These are phyloP conservation scores for Bruguiera parviflora DNA, from an alignment of 345 rosid species.

Conservation along the genomic window DNA sequence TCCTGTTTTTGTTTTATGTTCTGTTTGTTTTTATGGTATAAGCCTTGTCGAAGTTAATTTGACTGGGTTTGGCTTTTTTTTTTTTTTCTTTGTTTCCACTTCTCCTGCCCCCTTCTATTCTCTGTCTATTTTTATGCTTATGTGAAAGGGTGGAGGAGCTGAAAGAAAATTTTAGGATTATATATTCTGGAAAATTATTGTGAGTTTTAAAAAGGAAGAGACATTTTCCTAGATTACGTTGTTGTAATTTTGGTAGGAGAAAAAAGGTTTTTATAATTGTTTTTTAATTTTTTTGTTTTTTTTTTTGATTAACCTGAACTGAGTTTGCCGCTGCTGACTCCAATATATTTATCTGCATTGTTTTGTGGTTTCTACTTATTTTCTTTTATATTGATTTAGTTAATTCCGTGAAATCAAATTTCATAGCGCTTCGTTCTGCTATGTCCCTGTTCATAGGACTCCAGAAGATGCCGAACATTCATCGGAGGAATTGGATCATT, in stretches of 20 bases:
- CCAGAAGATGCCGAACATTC: slow-evolving; percentile 59
- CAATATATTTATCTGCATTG: neutral
- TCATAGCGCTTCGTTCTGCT: slow-evolving; percentile 12
- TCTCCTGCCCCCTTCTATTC: neutral
- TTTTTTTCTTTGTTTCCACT: neutral
- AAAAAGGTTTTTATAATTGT: too few relatives aligned
- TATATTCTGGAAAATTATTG: too few relatives aligned
- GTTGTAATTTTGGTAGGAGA: too few relatives aligned
- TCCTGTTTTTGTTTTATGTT: slow-evolving; percentile 12
- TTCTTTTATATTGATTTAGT: neutral
- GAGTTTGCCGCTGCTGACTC: neutral
- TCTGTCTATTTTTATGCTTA: too few relatives aligned
- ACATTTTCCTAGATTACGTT: too few relatives aligned
- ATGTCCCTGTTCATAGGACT: slow-evolving; percentile 50
- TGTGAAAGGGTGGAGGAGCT: too few relatives aligned
- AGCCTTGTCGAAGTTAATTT: slow-evolving; percentile 1
- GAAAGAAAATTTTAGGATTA: too few relatives aligned
- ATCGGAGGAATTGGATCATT: slow-evolving; percentile 58
- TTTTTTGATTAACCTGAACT: too few relatives aligned
- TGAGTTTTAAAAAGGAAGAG: too few relatives aligned
- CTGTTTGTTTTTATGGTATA: neutral
- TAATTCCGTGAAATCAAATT: neutral
- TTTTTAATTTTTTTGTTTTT: too few relatives aligned
- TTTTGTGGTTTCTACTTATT: neutral
- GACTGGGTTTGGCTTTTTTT: neutral